Base-by-base conservation (phyloP, 179 eudicot genomes). In the Camellia oleifera region DNA sequence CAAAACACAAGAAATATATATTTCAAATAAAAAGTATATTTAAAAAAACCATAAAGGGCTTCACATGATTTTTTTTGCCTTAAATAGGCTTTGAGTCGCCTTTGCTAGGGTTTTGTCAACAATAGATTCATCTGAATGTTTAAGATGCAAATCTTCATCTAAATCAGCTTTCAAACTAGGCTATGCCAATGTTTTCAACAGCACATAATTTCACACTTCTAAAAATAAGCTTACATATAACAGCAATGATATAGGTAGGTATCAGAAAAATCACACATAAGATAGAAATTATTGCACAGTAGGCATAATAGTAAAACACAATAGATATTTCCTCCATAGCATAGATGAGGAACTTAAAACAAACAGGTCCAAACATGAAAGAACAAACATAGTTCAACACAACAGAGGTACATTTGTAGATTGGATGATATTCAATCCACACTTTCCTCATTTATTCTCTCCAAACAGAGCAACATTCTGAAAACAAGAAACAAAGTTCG, bases 361-460 rank as follows among this genome's bases (percentile, higher is more conserved):
- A 79, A 15, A 72, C 70, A 79, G 53, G 69, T 58, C 46, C 60
- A 14, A 48, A 60, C 77, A 79, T 44, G 4, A 60, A 75, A 75
- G 9, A 14, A 75, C 77, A 75, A 17, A 75, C n/a, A 60, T 11
- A 63, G 76, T 79, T 71, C 63, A 20, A 17, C 44, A 20, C 40
- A 72, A 17, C 44, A 20, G 77, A 62, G 82, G 77, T 63, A 53
- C 42, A 40, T 64, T 64, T 2, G n/a, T 62, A 46, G 76, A 79
- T 46, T 32, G 56, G 6, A 71, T 45, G 48, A 32, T 32, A 32
- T 64, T 44, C 77, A 63, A 72, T 62, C 71, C 73, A 40, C 26
- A 5, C 13, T 45, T 40, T 52, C 82, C 82, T 64, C 82, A 74
- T 23, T 80, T 80, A 80, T 80, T 80, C 32, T 46, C 7, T 8